Conservation (phyloP, 164 flowering plant species). For the Stephania cephalantha region DNA sequence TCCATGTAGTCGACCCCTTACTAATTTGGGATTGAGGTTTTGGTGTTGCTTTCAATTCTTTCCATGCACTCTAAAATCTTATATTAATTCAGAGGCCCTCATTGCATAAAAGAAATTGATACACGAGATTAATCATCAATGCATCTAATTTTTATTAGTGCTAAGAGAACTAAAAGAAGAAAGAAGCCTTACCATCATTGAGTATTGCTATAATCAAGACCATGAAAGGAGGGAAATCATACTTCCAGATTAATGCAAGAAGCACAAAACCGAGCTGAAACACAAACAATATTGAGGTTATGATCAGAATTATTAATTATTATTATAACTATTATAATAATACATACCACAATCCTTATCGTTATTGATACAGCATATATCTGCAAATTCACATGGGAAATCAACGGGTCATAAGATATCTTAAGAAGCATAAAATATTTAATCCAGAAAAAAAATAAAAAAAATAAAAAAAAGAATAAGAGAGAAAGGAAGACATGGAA, state of each 20-base stretch:
- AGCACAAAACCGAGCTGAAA: slow-evolving; percentile 83
- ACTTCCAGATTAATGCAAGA: slow-evolving; percentile 79
- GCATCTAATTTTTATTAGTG: neutral
- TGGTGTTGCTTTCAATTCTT: too few species aligned
- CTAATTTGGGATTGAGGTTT: too few species aligned
- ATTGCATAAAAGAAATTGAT: neutral
- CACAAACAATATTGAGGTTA: slow-evolving; percentile 1
- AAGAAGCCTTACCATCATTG: slow-evolving; percentile 64
- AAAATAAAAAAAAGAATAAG: neutral
- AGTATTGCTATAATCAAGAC: slow-evolving; percentile 79
- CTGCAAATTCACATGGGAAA: slow-evolving; percentile 37
- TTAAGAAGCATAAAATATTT: neutral
- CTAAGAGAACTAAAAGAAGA: neutral
- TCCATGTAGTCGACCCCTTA: too few species aligned
- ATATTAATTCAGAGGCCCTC: neutral
- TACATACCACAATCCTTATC: slow-evolving; percentile 83
- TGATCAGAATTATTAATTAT: neutral
- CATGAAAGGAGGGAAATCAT: slow-evolving; percentile 94
- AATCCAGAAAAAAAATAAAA: neutral
- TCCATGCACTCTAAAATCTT: neutral
- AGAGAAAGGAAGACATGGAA: neutral
- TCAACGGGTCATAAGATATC: slow-evolving; percentile 8
- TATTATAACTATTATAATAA: too few species aligned
- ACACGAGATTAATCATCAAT: neutral
- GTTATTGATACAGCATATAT: slow-evolving; percentile 92